Percentiles rank a stretch among this genome's conserved stretches.
Conservation (phyloP, 2,329 filamentous ascomycete genomes). For the Kalaharituber pfeilii region DNA sequence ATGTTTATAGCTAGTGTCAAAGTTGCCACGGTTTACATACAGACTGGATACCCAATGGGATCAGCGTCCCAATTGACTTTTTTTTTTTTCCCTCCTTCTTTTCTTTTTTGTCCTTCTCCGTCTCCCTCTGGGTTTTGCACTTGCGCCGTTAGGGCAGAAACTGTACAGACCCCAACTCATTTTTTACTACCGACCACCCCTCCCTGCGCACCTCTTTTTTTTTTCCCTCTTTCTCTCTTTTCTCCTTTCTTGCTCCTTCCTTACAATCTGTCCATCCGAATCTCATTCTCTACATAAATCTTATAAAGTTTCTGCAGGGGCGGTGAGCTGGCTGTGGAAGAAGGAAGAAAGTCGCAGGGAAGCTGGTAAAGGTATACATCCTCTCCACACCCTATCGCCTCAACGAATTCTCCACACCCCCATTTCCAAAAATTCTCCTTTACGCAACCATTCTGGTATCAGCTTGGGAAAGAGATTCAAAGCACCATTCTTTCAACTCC, state of each 20-base stretch:
- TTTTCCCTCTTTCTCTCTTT: constrained; percentile 11
- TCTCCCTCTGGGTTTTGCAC: too few species aligned
- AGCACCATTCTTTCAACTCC: not conserved
- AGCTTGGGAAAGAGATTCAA: not conserved
- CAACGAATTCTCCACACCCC: constrained; percentile 7
- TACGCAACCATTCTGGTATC: constrained; percentile 7
- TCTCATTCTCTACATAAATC: constrained; percentile 9
- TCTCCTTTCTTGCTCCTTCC: constrained; percentile 9
- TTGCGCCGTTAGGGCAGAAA: not conserved
- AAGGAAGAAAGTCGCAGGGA: constrained; percentile 11
- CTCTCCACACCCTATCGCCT: constrained; percentile 1
- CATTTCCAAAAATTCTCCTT: constrained; percentile 13
- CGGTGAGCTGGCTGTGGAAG: constrained; percentile 4
- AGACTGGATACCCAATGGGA: too few species aligned
- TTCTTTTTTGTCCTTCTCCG: not conserved
- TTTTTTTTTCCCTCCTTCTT: constrained; percentile 2
- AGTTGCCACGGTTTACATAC: too few species aligned
- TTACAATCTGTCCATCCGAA: constrained; percentile 9
- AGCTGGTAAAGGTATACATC: not conserved
- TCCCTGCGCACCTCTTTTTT: constrained; percentile 13
- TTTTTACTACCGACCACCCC: not conserved
- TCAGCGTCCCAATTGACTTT: not conserved
- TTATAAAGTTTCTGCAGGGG: constrained; percentile 13
- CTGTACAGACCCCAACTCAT: not conserved
- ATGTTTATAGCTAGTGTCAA: too few species aligned